Evolutionary conservation across 2,329 filamentous ascomycete species (phyloP).

Genomic region (Penicillium sp.): DNA sequence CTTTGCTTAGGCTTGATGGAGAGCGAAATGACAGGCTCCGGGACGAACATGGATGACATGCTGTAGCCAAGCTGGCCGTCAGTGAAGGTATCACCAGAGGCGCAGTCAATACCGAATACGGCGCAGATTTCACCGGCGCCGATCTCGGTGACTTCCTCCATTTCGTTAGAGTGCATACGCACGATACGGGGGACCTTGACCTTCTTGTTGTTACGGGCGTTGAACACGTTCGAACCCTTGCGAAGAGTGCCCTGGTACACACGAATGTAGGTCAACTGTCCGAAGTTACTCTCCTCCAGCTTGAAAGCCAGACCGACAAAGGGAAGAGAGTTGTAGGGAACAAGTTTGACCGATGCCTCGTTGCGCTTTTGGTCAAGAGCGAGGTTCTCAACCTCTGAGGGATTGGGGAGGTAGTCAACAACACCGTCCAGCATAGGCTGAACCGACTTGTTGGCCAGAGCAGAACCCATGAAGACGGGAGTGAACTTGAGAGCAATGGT

Average conservation of each 20-base stretch:
- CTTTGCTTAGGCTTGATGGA: slow-evolving; percentile 94
- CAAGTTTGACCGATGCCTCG: slow-evolving; percentile 77
- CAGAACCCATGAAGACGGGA: slow-evolving; percentile 94
- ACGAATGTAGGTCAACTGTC: slow-evolving; percentile 95
- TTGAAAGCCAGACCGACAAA: slow-evolving; percentile 98
- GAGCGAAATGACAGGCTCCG: slow-evolving; percentile 94
- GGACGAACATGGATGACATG: slow-evolving; percentile 96
- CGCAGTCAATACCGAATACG: slow-evolving; percentile 96
- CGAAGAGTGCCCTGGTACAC: slow-evolving; percentile 90
- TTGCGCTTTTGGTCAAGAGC: slow-evolving; percentile 76
- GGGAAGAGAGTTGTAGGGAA: slow-evolving; percentile 88
- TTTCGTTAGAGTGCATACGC: slow-evolving; percentile 98
- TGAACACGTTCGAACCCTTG: slow-evolving; percentile 88
- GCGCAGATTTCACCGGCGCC: slow-evolving; percentile 97
- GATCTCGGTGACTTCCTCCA: slow-evolving; percentile 92
- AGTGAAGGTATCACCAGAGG: slow-evolving; percentile 96
- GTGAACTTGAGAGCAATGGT: slow-evolving; percentile 89
- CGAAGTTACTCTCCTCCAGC: slow-evolving; percentile 97
- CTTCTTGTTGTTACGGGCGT: slow-evolving; percentile 90
- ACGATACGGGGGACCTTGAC: slow-evolving; percentile 96
- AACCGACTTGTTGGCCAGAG: slow-evolving; percentile 87
- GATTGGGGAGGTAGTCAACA: slow-evolving; percentile 92
- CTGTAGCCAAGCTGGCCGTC: slow-evolving; percentile 87
- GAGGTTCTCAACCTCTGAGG: slow-evolving; percentile 79
- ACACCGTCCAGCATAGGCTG: slow-evolving; percentile 97